A percentile compares a stretch with the other conserved stretches of the same genome.
Evolutionary conservation across 2,329 filamentous ascomycete genomes (phyloP).

Genomic region (Aspergillus viridinutans): DNA sequence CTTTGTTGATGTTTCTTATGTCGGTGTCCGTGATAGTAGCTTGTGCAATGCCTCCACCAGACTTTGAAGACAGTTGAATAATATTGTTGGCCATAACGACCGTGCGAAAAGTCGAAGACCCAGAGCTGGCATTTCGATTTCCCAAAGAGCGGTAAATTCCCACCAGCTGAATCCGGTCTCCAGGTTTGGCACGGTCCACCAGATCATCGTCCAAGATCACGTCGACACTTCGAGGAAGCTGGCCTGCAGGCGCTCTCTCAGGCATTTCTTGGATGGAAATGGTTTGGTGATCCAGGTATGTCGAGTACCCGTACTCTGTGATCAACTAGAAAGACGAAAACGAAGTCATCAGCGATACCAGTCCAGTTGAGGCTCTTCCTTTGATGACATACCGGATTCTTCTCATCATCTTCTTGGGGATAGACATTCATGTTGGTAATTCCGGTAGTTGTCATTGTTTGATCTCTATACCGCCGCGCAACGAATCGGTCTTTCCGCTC

Average conservation of each 20-base stretch:
- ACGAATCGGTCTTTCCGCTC: constrained; percentile 82
- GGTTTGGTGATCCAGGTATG: constrained; percentile 93
- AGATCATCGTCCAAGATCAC: constrained; percentile 96
- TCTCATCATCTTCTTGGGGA: constrained; percentile 86
- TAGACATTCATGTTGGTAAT: constrained; percentile 88
- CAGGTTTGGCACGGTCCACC: constrained; percentile 90
- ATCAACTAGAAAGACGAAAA: constrained; percentile 53
- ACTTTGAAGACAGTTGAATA: constrained; percentile 91
- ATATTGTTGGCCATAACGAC: constrained; percentile 92
- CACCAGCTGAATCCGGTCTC: constrained; percentile 94
- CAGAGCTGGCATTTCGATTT: constrained; percentile 86
- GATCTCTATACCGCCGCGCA: constrained; percentile 86
- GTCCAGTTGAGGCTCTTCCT: neutral
- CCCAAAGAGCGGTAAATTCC: constrained; percentile 91
- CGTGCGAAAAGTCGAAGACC: constrained; percentile 92
- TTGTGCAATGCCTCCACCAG: constrained; percentile 87
- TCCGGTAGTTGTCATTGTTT: constrained; percentile 90
- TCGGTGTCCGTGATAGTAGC: constrained; percentile 92
- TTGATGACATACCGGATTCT: constrained; percentile 61
- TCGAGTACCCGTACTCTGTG: constrained; percentile 94
- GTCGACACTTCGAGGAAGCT: constrained; percentile 91
- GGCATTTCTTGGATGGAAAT: constrained; percentile 99
- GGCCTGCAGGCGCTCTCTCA: constrained; percentile 88
- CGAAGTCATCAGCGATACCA: constrained; percentile 8
- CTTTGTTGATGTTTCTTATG: constrained; percentile 97